These are phyloP conservation scores for Williopsis jadinii DNA, from an alignment of 1,139 yeast species.

Conservation along the genomic window DNA sequence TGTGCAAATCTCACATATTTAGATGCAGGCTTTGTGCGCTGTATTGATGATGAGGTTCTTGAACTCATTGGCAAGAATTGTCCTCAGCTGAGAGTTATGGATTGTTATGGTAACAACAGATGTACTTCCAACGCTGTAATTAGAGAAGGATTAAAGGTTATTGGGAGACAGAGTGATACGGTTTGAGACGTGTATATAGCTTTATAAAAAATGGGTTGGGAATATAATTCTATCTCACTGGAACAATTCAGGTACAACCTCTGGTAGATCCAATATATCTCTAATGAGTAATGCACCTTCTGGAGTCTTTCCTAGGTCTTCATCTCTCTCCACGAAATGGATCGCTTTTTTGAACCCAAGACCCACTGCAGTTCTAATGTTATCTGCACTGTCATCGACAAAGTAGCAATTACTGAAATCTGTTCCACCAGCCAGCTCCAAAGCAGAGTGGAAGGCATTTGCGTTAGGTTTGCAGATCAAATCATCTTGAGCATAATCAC, in stretches of 20 bases:
- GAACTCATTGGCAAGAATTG: conserved; percentile 48
- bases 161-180: conserved; percentile 73
- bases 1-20: conserved; percentile 56
- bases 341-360: conserved; percentile 37
- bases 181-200: conserved; percentile 5
- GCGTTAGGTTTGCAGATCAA: conserved; percentile 84
- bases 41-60: conserved; percentile 59
- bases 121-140: conserved; percentile 52
- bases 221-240: neutral
- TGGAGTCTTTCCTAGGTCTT: conserved; percentile 28
- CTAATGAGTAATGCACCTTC: conserved; percentile 38
- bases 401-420: conserved; percentile 49
- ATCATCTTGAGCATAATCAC: conserved; percentile 68
- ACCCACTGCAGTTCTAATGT: conserved; percentile 38
- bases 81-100: conserved; percentile 55
- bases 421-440: conserved; percentile 48
- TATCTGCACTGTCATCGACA: conserved; percentile 76
- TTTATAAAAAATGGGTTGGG: neutral
- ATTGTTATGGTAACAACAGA: conserved; percentile 71
- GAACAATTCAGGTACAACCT: conserved; percentile 43
- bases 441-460: conserved; percentile 47
- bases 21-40: conserved; percentile 72
- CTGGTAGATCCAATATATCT: conserved; percentile 39
- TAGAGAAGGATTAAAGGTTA: conserved; percentile 50
- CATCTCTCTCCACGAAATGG: conserved; percentile 34